Evolutionary conservation across 257 asterid genomes (phyloP).

Genomic region (Echium plantagineum): DNA sequence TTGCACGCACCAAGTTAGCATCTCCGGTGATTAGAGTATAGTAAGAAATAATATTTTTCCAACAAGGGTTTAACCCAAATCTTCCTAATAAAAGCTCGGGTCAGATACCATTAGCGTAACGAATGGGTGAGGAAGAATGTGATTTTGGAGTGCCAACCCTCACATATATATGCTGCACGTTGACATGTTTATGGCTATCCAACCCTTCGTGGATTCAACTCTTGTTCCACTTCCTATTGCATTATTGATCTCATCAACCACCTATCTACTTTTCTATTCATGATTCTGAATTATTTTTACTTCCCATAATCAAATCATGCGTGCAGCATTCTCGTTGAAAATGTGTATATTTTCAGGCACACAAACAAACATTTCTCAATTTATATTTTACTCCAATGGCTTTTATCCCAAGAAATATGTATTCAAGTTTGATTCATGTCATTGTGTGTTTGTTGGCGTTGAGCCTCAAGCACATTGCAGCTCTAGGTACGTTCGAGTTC

Average conservation of each 20-base stretch:
- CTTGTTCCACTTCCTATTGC: not conserved
- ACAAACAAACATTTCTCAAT: not conserved
- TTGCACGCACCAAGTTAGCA: too few relatives aligned
- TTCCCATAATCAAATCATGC: too few relatives aligned
- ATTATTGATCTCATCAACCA: not conserved
- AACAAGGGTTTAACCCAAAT: too few relatives aligned
- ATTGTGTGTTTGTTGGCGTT: conserved; percentile 6
- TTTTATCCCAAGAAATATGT: not conserved
- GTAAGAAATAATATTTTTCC: too few relatives aligned
- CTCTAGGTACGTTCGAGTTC: conserved; percentile 50
- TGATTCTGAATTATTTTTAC: too few relatives aligned
- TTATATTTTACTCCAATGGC: not conserved
- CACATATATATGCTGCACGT: not conserved
- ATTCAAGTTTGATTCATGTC: not conserved
- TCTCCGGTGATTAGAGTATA: too few relatives aligned
- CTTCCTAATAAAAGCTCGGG: too few relatives aligned
- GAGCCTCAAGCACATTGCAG: conserved; percentile 21
- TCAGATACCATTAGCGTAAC: too few relatives aligned
- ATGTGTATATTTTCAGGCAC: not conserved
- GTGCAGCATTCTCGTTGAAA: too few relatives aligned
- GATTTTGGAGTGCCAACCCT: too few relatives aligned
- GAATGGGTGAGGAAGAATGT: too few relatives aligned
- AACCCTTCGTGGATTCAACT: not conserved
- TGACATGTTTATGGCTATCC: not conserved
- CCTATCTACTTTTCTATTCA: not conserved